Base-by-base conservation (phyloP, 495 filamentous ascomycete genomes). In the Penicillium pulvis region DNA sequence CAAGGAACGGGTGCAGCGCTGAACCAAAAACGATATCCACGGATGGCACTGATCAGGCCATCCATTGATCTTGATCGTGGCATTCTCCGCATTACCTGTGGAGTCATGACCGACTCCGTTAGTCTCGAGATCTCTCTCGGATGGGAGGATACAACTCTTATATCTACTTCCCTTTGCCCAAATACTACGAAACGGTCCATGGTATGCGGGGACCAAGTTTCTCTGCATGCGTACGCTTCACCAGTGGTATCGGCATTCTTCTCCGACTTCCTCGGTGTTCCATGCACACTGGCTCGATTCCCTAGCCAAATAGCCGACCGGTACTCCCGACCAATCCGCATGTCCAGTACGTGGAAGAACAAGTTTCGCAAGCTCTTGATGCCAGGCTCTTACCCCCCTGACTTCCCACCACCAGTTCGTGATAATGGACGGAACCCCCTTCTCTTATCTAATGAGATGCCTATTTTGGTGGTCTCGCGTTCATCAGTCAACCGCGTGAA, bases 381-480 rank as follows among this genome's bases (percentile, higher is more conserved):
- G 55, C 85, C 85, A 0, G 81, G 83, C 4, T 72, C 83, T n/a
- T 86, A 83, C 57, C 83, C 83, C 70, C 81, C 49, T 69, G 81
- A 57, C 71, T 76, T 48, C 7, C 83, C 65, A 76, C 81, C 31
- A 74, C 80, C 65, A 67, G 71, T 17, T 68, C 80, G 66, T 53
- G 68, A 26, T 24, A 24, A 45, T 41, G 53, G 53, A 30, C 60
- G 57, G 14, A 80, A 70, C n/a, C 86, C 86, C 3, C 91, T 97
- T 46, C 74, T 92, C 2, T 74, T 98, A 4, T 89, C 92, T 14
- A 98, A 98, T 65, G 94, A 98, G 68, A 92, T 88, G 47, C 93
- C 94, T 0, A 94, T 98, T 51, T 82, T 98, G 0, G 79, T 89
- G 6, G 90, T 98, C 30, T 91, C 88, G 12, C 80, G 84, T 17